phyloP scores from a whole-genome alignment of 352 stramenopile species.

The Paralagenidium karlingii region DNA sequence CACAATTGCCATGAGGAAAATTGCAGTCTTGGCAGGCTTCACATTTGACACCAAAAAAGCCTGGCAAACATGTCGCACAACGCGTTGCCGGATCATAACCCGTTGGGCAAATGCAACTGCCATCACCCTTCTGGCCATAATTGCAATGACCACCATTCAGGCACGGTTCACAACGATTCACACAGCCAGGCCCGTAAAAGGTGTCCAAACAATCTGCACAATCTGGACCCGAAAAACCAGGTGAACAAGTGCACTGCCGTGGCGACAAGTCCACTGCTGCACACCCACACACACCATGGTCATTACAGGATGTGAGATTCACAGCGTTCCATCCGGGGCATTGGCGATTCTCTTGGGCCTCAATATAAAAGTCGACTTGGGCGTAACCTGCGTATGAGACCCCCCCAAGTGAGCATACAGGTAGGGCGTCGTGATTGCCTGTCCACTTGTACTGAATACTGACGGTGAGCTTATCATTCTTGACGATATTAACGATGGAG shows the following conservation, averaged over 20 bases:
- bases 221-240: constrained; percentile 54
- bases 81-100: constrained; percentile 65
- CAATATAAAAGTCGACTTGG: constrained; percentile 70
- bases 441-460: constrained; percentile 47
- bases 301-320: constrained; percentile 32
- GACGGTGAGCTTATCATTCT: constrained; percentile 19
- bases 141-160: constrained; percentile 64
- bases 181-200: constrained; percentile 44
- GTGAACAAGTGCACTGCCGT: constrained; percentile 41
- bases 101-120: constrained; percentile 52
- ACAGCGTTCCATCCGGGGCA: constrained; percentile 61
- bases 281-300: constrained; percentile 59
- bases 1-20: constrained; percentile 73
- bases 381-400: constrained; percentile 61
- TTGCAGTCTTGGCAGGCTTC: constrained; percentile 70
- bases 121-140: constrained; percentile 35
- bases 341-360: constrained; percentile 64
- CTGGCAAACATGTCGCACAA: constrained; percentile 66
- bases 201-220: constrained; percentile 45
- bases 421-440: constrained; percentile 26
- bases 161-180: constrained; percentile 48
- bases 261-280: constrained; percentile 42
- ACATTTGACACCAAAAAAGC: constrained; percentile 61
- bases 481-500: constrained; percentile 51
- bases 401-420: constrained; percentile 70